Evolutionary conservation across 139 green algal species (phyloP).

Genomic region (Picochlorum sp.): DNA sequence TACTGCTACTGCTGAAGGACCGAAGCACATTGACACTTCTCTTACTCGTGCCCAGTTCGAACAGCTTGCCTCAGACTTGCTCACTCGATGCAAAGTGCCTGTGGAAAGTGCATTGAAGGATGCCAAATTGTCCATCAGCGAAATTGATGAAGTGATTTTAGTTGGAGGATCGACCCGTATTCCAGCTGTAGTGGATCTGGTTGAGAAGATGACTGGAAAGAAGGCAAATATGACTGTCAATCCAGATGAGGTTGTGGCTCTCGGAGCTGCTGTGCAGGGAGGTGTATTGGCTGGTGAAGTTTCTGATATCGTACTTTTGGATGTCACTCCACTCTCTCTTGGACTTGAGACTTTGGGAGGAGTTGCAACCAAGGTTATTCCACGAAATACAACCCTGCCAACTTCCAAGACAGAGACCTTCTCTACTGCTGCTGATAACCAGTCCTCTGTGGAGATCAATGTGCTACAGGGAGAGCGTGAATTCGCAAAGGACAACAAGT

Average conservation of each 20-base stretch:
- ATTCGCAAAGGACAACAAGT: constrained; percentile 97
- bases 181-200: constrained; percentile 79
- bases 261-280: constrained; percentile 94
- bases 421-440: constrained; percentile 88
- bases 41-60: constrained; percentile 88
- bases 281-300: constrained; percentile 58
- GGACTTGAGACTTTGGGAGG: constrained; percentile 95
- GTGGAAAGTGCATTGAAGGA: constrained; percentile 89
- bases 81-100: constrained; percentile 75
- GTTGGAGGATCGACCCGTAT: constrained; percentile 96
- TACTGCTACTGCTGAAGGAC: constrained; percentile 93
- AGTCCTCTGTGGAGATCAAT: constrained; percentile 97
- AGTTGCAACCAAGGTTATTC: constrained; percentile 96
- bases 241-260: constrained; percentile 97
- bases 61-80: constrained; percentile 86
- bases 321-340: constrained; percentile 93
- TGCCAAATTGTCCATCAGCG: constrained; percentile 78
- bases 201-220: constrained; percentile 79
- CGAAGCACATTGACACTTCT: constrained; percentile 96
- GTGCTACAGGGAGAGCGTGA: constrained; percentile 78
- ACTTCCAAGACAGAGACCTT: constrained; percentile 95
- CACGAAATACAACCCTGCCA: constrained; percentile 94
- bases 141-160: constrained; percentile 92
- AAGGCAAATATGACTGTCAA: constrained; percentile 96
- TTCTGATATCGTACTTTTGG: constrained; percentile 93